A percentile compares a stretch with the other conserved stretches of the same genome.
Conservation (phyloP, 495 filamentous ascomycete species). For the Lophiotrema nucula region DNA sequence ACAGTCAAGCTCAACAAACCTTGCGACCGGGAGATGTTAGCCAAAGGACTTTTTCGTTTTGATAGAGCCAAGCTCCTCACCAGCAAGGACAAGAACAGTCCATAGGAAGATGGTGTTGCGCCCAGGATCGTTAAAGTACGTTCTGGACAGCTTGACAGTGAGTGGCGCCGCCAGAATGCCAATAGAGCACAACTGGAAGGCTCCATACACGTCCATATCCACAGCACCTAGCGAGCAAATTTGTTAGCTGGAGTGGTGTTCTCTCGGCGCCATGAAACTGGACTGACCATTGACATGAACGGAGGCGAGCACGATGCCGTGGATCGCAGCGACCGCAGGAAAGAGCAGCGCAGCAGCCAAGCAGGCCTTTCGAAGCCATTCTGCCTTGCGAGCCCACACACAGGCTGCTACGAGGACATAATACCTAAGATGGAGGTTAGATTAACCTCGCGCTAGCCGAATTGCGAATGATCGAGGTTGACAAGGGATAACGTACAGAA, state of each 20-base stretch:
- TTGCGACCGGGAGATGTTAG: no score
- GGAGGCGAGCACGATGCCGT: slow-evolving; percentile 56
- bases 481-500: slow-evolving; percentile 50
- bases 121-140: slow-evolving; percentile 60
- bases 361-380: slow-evolving; percentile 59
- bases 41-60: no score
- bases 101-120: slow-evolving; percentile 63
- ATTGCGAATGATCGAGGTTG: no score
- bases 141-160: slow-evolving; percentile 55
- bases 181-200: slow-evolving; percentile 62
- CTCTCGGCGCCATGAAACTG: no score
- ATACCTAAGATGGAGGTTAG: neutral
- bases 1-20: slow-evolving; percentile 57
- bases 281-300: slow-evolving; percentile 53
- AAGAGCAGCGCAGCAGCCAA: slow-evolving; percentile 61
- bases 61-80: slow-evolving; percentile 37
- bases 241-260: no score
- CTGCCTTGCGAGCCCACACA: slow-evolving; percentile 54
- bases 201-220: slow-evolving; percentile 65
- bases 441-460: neutral
- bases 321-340: slow-evolving; percentile 59
- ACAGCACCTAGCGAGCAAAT: slow-evolving; percentile 57
- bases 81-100: slow-evolving; percentile 56
- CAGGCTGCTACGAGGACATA: slow-evolving; percentile 60
- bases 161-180: slow-evolving; percentile 59